A percentile compares a stretch with the other conserved stretches of the same genome.
phyloP scores from a whole-genome alignment of 2,329 filamentous ascomycete species.

The Scortechinia acanthostroma region DNA sequence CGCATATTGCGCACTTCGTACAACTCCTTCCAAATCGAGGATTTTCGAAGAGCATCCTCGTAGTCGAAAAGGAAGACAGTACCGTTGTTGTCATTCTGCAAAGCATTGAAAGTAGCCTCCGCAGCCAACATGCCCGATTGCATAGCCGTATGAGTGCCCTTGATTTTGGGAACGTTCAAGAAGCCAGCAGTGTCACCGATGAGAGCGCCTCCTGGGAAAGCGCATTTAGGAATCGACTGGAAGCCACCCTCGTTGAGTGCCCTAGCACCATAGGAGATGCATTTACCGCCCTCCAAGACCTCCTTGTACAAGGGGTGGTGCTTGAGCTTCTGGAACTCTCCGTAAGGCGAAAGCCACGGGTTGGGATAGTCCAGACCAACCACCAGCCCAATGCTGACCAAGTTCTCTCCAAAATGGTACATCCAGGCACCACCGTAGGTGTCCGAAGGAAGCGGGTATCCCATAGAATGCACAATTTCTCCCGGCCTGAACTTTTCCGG shows the following conservation, averaged over 20 bases:
- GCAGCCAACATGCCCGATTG: slow-evolving; percentile 94
- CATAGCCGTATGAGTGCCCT: slow-evolving; percentile 97
- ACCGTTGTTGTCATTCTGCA: slow-evolving; percentile 44
- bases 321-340: slow-evolving; percentile 97
- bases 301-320: slow-evolving; percentile 84
- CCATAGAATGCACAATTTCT: slow-evolving; percentile 81
- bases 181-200: slow-evolving; percentile 96
- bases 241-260: slow-evolving; percentile 91
- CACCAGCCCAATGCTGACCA: slow-evolving; percentile 85
- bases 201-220: slow-evolving; percentile 89
- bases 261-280: slow-evolving; percentile 89
- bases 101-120: slow-evolving; percentile 77
- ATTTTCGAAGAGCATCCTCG: slow-evolving; percentile 79
- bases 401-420: slow-evolving; percentile 98
- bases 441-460: slow-evolving; percentile 79
- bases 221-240: slow-evolving; percentile 93
- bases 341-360: slow-evolving; percentile 90
- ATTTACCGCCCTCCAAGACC: slow-evolving; percentile 91
- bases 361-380: slow-evolving; percentile 93
- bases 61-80: slow-evolving; percentile 92
- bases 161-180: slow-evolving; percentile 95
- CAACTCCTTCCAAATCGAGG: slow-evolving; percentile 86
- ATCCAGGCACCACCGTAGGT: slow-evolving; percentile 98
- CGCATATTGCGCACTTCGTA: slow-evolving; percentile 96
- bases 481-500: slow-evolving; percentile 88